Conservation (phyloP, 352 stramenopile species). For the Globisporangium abappressorium region DNA sequence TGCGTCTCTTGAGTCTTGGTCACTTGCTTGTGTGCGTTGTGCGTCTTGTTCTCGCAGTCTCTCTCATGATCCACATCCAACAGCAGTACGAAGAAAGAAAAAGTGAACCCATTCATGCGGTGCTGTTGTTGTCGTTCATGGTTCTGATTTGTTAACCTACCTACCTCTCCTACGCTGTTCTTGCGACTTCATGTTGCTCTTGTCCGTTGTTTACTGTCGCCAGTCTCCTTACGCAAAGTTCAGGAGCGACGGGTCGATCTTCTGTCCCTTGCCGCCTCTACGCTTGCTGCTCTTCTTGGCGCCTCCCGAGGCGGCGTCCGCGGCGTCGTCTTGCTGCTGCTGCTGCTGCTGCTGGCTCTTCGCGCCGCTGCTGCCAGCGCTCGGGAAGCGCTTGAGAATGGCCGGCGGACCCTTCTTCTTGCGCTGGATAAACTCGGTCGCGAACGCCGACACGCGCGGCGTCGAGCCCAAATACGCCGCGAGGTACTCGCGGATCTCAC, state of each 20-base stretch:
- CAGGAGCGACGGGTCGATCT: constrained; percentile 70
- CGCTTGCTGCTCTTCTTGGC: constrained; percentile 54
- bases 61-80: background rate
- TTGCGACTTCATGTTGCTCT: background rate
- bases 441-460: constrained; percentile 95
- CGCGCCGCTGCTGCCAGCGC: constrained; percentile 9
- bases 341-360: constrained; percentile 21
- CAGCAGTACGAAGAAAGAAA: background rate
- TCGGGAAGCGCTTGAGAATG: constrained; percentile 40
- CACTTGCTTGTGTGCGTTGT: background rate
- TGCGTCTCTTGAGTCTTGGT: background rate
- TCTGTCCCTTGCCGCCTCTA: constrained; percentile 56
- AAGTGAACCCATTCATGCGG: background rate
- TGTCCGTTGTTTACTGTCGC: too few species aligned
- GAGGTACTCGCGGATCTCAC: constrained; percentile 96
- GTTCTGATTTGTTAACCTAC: constrained; percentile 1
- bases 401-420: constrained; percentile 66
- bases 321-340: constrained; percentile 17
- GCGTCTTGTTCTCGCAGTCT: background rate
- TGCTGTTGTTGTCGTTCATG: background rate
- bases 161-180: background rate
- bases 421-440: constrained; percentile 95
- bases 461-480: constrained; percentile 95
- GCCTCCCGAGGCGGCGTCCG: constrained; percentile 22
- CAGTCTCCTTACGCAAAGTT: constrained; percentile 31